These are phyloP conservation scores for Fraxinus velutina DNA, from an alignment of 305 asterid species.

Conservation along the genomic window DNA sequence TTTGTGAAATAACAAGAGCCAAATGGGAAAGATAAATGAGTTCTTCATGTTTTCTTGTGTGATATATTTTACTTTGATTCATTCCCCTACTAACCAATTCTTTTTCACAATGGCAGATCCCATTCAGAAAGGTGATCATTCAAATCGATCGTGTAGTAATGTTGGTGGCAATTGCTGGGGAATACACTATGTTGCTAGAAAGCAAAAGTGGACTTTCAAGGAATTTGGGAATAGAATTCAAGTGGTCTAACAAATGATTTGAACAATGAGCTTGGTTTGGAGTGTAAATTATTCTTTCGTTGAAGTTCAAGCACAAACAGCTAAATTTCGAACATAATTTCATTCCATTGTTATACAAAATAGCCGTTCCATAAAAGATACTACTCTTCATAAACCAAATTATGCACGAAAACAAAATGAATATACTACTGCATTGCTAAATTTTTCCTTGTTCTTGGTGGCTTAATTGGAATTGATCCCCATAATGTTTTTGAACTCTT, in stretches of 20 bases:
- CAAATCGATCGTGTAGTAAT: constrained; percentile 95
- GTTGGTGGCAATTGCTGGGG: constrained; percentile 95
- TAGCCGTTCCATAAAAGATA: too few species aligned
- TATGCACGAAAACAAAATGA: too few species aligned
- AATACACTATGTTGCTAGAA: constrained; percentile 76
- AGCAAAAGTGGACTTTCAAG: constrained; percentile 97
- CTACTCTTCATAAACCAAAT: too few species aligned
- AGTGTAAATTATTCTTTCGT: too few species aligned
- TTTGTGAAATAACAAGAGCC: constrained; percentile 98
- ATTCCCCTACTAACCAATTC: constrained; percentile 8
- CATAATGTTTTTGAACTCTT: too few species aligned
- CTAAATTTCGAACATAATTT: too few species aligned
- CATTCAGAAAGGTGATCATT: constrained; percentile 91
- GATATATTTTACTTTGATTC: background rate
- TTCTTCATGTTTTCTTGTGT: background rate
- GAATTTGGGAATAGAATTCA: constrained; percentile 89
- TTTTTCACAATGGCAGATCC: constrained; percentile 50
- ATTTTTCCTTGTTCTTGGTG: too few species aligned
- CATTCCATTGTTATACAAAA: too few species aligned
- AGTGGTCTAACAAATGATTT: constrained; percentile 71
- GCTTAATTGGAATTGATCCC: too few species aligned
- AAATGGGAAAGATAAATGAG: constrained; percentile 80
- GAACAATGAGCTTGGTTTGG: too few species aligned
- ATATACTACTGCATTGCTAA: too few species aligned
- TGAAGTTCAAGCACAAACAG: too few species aligned